Evolutionary conservation across 371 early-diverging fungal species (phyloP).

Genomic region (Rhizopus arrhizus): DNA sequence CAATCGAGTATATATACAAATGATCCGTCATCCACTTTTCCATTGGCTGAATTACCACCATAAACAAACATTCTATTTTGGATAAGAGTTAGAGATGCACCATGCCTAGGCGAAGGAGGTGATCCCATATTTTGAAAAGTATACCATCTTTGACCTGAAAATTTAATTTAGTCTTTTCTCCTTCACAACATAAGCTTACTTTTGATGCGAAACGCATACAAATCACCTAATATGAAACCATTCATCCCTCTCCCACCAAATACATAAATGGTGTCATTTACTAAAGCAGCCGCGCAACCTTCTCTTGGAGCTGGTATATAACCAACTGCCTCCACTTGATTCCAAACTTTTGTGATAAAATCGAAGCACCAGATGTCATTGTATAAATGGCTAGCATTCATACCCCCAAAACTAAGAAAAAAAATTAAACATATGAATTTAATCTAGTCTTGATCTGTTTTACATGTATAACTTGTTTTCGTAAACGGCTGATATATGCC

Average conservation of each 20-base stretch:
- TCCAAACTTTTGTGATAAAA: conserved; percentile 53
- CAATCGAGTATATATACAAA: conserved; percentile 64
- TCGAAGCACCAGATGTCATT: conserved; percentile 74
- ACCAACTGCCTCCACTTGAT: conserved; percentile 61
- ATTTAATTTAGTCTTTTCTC: not conserved
- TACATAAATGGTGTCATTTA: conserved; percentile 69
- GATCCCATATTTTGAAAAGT: conserved; percentile 67
- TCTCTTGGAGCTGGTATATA: conserved; percentile 64
- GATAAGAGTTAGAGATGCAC: conserved; percentile 56
- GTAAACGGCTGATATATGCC: conserved; percentile 50
- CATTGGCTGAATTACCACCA: conserved; percentile 52
- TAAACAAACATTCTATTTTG: conserved; percentile 61
- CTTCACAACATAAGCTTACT: conserved; percentile 30
- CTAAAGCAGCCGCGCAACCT: conserved; percentile 59
- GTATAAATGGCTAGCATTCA: conserved; percentile 58
- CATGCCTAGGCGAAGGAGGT: conserved; percentile 61
- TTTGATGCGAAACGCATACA: conserved; percentile 65
- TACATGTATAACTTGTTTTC: conserved; percentile 57
- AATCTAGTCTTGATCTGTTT: not conserved
- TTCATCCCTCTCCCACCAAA: conserved; percentile 66
- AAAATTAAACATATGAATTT: not conserved
- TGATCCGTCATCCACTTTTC: conserved; percentile 43
- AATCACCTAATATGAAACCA: conserved; percentile 58
- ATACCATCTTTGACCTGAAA: conserved; percentile 63
- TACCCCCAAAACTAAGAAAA: conserved; percentile 64